Evolutionary conservation across 208 protist species (phyloP).

Genomic region (Wallacemonas rigidus): DNA sequence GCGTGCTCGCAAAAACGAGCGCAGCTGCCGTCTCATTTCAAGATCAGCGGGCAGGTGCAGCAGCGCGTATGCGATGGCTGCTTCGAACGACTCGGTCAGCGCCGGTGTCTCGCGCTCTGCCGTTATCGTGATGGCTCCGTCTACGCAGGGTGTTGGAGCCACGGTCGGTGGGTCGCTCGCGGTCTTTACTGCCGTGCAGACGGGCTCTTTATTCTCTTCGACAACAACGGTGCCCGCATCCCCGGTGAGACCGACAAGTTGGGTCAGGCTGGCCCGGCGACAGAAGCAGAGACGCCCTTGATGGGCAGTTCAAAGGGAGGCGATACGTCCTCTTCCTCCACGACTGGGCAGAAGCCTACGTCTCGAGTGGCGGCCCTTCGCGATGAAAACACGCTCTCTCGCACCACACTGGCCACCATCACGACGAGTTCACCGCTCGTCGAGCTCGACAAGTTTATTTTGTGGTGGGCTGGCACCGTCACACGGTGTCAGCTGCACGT

Average conservation of each 20-base stretch:
- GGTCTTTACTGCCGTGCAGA: conserved; percentile 79
- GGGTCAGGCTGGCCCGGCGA: background rate
- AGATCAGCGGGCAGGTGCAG: conserved; percentile 17
- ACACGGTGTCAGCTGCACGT: conserved; percentile 44
- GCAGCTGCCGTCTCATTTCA: conserved; percentile 67
- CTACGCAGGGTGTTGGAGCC: conserved; percentile 84
- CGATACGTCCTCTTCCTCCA: no score
- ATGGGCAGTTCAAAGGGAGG: no score
- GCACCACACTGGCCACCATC: conserved; percentile 43
- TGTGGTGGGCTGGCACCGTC: conserved; percentile 69
- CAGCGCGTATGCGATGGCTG: conserved; percentile 82
- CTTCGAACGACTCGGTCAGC: conserved; percentile 67
- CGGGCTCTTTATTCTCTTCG: conserved; percentile 74
- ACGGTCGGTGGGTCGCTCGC: conserved; percentile 66
- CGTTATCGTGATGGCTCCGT: conserved; percentile 66
- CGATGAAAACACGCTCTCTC: conserved; percentile 39
- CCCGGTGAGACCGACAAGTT: background rate
- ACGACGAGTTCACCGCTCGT: conserved; percentile 42
- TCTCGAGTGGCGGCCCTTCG: background rate
- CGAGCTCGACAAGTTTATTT: conserved; percentile 66
- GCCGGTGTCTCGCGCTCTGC: conserved; percentile 62
- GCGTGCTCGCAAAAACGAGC: conserved; percentile 78
- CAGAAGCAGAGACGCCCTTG: background rate
- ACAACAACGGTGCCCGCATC: conserved; percentile 38
- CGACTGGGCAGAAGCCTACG: background rate